Base-by-base conservation (phyloP, 2,329 filamentous ascomycete species). In the Fusarium floridanum region DNA sequence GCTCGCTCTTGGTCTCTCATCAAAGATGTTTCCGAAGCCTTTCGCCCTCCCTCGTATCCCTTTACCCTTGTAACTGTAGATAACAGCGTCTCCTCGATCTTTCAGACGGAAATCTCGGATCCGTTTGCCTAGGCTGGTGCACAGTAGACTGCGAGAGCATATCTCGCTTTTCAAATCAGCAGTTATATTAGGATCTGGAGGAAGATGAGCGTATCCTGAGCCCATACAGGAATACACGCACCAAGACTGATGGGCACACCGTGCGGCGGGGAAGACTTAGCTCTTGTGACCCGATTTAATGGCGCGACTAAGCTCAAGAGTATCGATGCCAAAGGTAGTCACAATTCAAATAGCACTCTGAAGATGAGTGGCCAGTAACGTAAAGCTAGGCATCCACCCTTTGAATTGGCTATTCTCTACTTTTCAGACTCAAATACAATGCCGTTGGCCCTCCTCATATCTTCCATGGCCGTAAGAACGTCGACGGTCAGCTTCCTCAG, bases 371-470 rank as follows among this genome's bases (percentile, higher is more conserved):
- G 3, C 27, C 27, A 29, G 27, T 29, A 10, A 29, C 3, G 9
- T 29, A 10, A 29, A 10, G 27, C 27, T 9, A 29, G 3, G 27
- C 17, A 32, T 20, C 50, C 7, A 14, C 6, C 50, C 27, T 20
- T 55, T 14, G 14, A 32, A 27, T 6, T 55, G 6, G 17, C 5
- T 8, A 29, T 29, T 55, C 41, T 61, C n/a, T 53, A 72, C 56
- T 39, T 50, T 37, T 76, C 73, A 29, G 60, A 61, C 11, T 64
- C 65, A 36, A 74, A 76, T 2, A 72, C 5, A 20, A 76, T 76
- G 0, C 45, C 65, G 1, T 72, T 76, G 1, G 60, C n/a, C 41
- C 56, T 74, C 4, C 73, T 45, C 68, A 76, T 74, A 12, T 70
- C 65, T 6, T 76, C 73, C 60, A 76, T 75, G 2, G 59, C 56